These are phyloP conservation scores for Carpinus viminea DNA, from an alignment of 306 rosid genomes.

Conservation along the genomic window DNA sequence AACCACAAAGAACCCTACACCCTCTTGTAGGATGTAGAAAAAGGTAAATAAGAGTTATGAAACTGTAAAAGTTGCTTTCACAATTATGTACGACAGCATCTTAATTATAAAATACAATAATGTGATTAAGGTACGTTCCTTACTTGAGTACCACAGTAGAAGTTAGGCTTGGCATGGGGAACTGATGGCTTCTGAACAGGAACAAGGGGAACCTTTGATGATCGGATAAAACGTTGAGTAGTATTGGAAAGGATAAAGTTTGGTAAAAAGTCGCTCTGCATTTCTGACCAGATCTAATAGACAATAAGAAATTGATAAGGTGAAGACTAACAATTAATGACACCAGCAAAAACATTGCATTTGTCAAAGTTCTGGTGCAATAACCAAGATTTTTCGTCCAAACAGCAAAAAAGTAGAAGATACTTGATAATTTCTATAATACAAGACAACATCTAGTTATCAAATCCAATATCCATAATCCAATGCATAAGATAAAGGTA, in stretches of 20 bases:
- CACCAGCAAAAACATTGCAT: conserved; percentile 16
- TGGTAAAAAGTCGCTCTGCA: conserved; percentile 93
- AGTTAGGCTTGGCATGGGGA: conserved; percentile 90
- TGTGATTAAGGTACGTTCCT: conserved; percentile 28
- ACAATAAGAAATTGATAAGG: conserved; percentile 34
- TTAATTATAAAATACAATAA: neutral
- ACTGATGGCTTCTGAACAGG: conserved; percentile 96
- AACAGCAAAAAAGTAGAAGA: neutral
- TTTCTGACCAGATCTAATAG: conserved; percentile 93
- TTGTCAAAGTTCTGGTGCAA: neutral
- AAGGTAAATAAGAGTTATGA: conserved; percentile 1
- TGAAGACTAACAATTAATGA: conserved; percentile 23
- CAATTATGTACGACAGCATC: conserved; percentile 1
- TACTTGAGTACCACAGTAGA: conserved; percentile 92
- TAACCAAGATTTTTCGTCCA: neutral
- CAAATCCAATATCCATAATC: neutral
- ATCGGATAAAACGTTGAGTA: conserved; percentile 87
- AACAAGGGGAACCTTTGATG: conserved; percentile 63
- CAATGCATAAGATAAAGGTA: neutral
- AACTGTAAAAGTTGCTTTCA: conserved; percentile 17
- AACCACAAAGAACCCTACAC: too few species aligned
- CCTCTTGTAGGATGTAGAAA: neutral
- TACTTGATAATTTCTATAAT: neutral
- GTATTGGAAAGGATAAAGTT: conserved; percentile 94
- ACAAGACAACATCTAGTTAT: neutral